These are phyloP conservation scores for Suzukiozyma palmioleophila DNA, from an alignment of 1,139 yeast species.

Conservation along the genomic window DNA sequence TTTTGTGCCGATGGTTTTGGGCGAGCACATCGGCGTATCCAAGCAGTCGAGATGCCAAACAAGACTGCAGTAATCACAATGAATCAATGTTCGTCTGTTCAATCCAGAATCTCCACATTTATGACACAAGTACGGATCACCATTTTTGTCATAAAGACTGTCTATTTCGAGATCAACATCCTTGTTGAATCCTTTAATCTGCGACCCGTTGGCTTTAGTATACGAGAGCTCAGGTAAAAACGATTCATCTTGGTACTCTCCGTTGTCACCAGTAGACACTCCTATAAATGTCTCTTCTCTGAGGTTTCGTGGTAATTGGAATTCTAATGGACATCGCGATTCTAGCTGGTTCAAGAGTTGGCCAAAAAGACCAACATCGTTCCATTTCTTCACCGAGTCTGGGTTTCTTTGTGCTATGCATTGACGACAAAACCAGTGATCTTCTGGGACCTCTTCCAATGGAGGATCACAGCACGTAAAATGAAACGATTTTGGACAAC, in stretches of 20 bases:
- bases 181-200: slow-evolving; percentile 33
- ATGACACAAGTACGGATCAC: slow-evolving; percentile 65
- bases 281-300: slow-evolving; percentile 69
- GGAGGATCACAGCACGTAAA: slow-evolving; percentile 93
- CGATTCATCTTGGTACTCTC: slow-evolving; percentile 65
- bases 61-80: slow-evolving; percentile 84
- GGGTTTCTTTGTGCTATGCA: slow-evolving; percentile 46
- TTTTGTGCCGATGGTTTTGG: slow-evolving; percentile 74
- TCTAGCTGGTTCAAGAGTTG: slow-evolving; percentile 57
- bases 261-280: slow-evolving; percentile 61
- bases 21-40: slow-evolving; percentile 66
- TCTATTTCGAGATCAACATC: slow-evolving; percentile 60
- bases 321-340: slow-evolving; percentile 66
- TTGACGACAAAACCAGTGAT: slow-evolving; percentile 84
- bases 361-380: slow-evolving; percentile 55
- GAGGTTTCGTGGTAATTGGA: slow-evolving; percentile 62
- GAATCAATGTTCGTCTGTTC: slow-evolving; percentile 48
- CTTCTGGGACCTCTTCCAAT: slow-evolving; percentile 75
- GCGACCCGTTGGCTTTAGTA: slow-evolving; percentile 36
- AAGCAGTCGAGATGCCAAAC: slow-evolving; percentile 93
- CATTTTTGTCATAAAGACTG: slow-evolving; percentile 58
- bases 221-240: slow-evolving; percentile 48
- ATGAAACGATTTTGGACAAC: slow-evolving; percentile 90
- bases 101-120: slow-evolving; percentile 72
- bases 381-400: slow-evolving; percentile 23